Evolutionary conservation across 192 early-diverging fungal genomes (phyloP), one percentile per base, ranked within the genome.

Genomic region (Mortierella alpina): DNA sequence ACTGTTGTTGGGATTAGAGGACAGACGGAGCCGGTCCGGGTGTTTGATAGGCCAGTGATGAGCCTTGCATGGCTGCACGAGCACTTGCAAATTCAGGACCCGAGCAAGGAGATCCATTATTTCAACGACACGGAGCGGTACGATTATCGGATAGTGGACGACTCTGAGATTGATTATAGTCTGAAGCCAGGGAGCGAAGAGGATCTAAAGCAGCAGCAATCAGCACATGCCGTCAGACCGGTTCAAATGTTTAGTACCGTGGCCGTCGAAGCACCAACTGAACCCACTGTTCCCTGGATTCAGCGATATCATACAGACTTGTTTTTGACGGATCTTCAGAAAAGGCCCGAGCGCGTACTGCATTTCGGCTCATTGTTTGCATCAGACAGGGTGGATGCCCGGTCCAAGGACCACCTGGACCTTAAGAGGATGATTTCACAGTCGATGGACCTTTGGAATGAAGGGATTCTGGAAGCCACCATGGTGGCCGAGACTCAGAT

Each of bases 281-380:
- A 31, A 31, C 31, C 31, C 31, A 31, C 31, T 3, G 23, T 40
- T 4, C 63, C 6, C 12, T 68, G 23, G 59, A 39, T 12, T 20
- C 54, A 3, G 0, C 52, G 57, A 9, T 68, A 65, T 53, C 63
- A 42, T 11, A 52, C 48, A 5, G 47, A 51, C 8, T 17, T 87
- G 10, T 13, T 62, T 15, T n/a, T 87, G 17, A 65, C 60, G 3
- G 72, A 72, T 41, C 73, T 87, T 14, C 48, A 48, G 15, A n/a
- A 39, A 14, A 52, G 83, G 13, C 72, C 76, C 0, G 86, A 87
- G 48, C 60, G 53, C 22, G 69, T 85, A 1, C 31, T 87, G 11
- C 74, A 82, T 11, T 83, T 87, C 52, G 82, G 84, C 0, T 87
- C 86, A 4, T 22, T 87, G 14, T 87, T 83, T 50, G 84, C 81